phyloP scores from a whole-genome alignment of 352 stramenopile genomes.

The Phytophthora tentaculata region DNA sequence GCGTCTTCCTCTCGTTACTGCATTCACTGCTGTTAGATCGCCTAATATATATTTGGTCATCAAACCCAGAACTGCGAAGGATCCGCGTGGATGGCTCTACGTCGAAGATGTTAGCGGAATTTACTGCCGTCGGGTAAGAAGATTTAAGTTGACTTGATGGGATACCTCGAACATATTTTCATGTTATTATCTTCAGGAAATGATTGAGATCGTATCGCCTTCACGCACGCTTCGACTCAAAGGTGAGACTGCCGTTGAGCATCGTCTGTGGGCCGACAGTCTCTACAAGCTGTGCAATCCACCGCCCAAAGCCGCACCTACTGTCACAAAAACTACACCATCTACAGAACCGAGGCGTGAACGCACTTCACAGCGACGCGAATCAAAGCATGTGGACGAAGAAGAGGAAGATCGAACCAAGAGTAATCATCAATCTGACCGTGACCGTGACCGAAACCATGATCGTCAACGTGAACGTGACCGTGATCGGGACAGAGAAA shows the following conservation, averaged over 20 bases:
- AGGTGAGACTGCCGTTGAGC: conserved; percentile 79
- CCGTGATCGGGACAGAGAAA: conserved; percentile 2
- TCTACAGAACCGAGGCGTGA: conserved; percentile 20
- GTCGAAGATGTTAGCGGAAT: conserved; percentile 79
- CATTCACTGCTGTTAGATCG: no score
- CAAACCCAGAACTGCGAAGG: conserved; percentile 75
- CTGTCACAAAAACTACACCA: conserved; percentile 9
- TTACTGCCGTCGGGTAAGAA: conserved; percentile 73
- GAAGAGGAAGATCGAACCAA: conserved; percentile 28
- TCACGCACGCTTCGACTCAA: conserved; percentile 78
- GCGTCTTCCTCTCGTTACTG: conserved; percentile 13
- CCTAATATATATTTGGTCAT: no score
- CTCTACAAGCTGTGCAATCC: conserved; percentile 76
- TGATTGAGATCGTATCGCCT: conserved; percentile 85
- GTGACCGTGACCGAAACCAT: conserved; percentile 15
- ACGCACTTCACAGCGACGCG: conserved; percentile 17
- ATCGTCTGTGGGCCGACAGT: conserved; percentile 83
- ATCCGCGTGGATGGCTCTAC: conserved; percentile 81
- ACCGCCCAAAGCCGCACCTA: conserved; percentile 23
- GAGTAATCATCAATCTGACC: conserved; percentile 18
- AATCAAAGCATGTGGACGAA: conserved; percentile 23
- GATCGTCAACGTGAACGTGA: conserved; percentile 13
- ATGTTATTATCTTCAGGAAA: conserved; percentile 50
- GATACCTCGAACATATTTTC: no score
- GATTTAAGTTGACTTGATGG: no score